Conservation (phyloP, 192 early-diverging fungal species). For the Backusella circina region DNA sequence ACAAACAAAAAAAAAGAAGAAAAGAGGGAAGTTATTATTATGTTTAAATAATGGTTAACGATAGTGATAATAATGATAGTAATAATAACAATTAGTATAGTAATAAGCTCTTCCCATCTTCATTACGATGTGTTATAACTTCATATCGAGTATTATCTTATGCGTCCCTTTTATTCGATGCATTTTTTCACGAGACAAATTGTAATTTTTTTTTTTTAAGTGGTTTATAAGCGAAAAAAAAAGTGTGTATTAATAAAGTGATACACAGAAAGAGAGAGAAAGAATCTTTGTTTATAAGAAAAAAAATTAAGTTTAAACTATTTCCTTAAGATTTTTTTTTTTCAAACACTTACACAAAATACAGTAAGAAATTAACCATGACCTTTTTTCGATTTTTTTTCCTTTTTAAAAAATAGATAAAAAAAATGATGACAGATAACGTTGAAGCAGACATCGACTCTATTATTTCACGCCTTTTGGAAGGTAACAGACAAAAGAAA, state of each 20-base stretch:
- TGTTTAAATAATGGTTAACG: not conserved
- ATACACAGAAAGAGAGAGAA: not conserved
- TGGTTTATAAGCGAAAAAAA: not conserved
- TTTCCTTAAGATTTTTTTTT: not conserved
- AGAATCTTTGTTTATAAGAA: not conserved
- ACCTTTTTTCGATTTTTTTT: not conserved
- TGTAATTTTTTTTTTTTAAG: not conserved
- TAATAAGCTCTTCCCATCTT: not conserved
- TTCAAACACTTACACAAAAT: not conserved
- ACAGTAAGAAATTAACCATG: not conserved
- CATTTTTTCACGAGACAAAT: not conserved
- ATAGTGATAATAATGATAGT: not conserved
- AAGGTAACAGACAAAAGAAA: constrained; percentile 59
- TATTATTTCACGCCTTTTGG: constrained; percentile 85
- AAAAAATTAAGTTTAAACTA: not conserved
- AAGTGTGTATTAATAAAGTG: not conserved
- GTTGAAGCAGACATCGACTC: constrained; percentile 78
- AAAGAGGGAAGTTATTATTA: not conserved
- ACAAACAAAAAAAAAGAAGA: not conserved
- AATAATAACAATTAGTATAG: not conserved
- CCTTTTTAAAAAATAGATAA: not conserved
- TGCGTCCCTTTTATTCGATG: not conserved
- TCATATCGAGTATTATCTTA: not conserved
- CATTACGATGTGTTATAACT: not conserved
- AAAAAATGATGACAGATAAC: constrained; percentile 43